A percentile compares a stretch with the other conserved stretches of the same genome.
These are phyloP conservation scores for Boletus sensibilis DNA, from an alignment of 768 basidiomycete genomes.

Conservation along the genomic window DNA sequence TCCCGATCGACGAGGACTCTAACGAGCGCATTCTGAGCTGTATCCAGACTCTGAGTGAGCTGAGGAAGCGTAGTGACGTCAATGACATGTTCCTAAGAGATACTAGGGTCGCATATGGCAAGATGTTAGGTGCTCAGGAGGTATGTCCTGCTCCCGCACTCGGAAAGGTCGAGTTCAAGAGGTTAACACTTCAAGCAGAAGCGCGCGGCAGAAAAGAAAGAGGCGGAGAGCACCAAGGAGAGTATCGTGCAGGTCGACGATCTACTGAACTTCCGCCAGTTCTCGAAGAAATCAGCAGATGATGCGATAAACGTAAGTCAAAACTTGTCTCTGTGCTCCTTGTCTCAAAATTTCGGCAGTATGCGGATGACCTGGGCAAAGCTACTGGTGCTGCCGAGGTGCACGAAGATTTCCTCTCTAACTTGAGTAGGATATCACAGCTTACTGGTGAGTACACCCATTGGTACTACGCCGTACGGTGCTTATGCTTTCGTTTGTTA, in stretches of 20 bases:
- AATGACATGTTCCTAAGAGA: conserved; percentile 79
- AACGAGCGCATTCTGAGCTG: conserved; percentile 96
- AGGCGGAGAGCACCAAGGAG: conserved; percentile 65
- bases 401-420: conserved; percentile 92
- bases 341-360: conserved; percentile 44
- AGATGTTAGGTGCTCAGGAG: conserved; percentile 96
- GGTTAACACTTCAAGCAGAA: conserved; percentile 47
- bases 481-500: conserved; percentile 22
- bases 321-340: neutral
- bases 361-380: conserved; percentile 82
- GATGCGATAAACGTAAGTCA: conserved; percentile 69
- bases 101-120: conserved; percentile 87
- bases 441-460: conserved; percentile 66
- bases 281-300: conserved; percentile 86
- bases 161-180: neutral
- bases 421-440: conserved; percentile 89
- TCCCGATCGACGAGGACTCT: conserved; percentile 98
- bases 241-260: conserved; percentile 90
- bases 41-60: conserved; percentile 86
- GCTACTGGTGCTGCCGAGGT: conserved; percentile 85
- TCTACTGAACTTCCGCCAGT: conserved; percentile 86
- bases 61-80: conserved; percentile 55
- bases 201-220: conserved; percentile 89
- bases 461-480: neutral
- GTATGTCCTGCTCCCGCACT: conserved; percentile 37